Evolutionary conservation across 2,329 filamentous ascomycete genomes (phyloP), one percentile per base, ranked within the genome.

Genomic region (Cyphellophora attinorum): DNA sequence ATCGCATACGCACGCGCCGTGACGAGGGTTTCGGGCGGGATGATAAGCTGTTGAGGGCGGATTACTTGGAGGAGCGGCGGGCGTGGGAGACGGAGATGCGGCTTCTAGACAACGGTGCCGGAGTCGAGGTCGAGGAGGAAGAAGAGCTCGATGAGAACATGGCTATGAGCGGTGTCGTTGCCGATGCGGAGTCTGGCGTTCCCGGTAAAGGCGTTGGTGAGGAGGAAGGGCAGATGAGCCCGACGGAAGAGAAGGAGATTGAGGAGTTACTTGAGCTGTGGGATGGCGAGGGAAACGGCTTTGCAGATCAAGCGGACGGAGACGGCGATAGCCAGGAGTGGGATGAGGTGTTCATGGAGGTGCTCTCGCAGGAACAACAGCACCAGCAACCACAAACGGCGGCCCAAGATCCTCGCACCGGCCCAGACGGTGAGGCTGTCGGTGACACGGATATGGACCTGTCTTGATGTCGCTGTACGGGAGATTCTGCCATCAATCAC

Each of bases 281-380:
- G 34, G 47, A 48, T 33, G 51, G 50, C 53, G 47, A 32, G 46
- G 27, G 34, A 25, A 29, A 31, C 5, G 36, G 23, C 17, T 14
- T 36, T 19, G 37, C 38, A 35, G 33, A 45, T 5, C 25, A 27
- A 21, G 11, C 11, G 5, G n/a, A 23, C 27, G 31, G 28, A 15
- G 32, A 29, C 13, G 29, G 36, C 19, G 37, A 76, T 41, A 72
- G 74, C n/a, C 67, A 69, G 21, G 73, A 76, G 42, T 77, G 76
- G 47, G 72, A 77, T 47, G 59, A 60, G 42, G 59, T 78, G 5
- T 77, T 94, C 52, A 72, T 74, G 62, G 76, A 84, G 45, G 53
- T 83, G 23, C 56, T 75, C 33, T 64, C 70, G n/a, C 58, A 67
- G 40, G 60, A 68, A 31, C 50, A 56, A 11, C n/a, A n/a, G n/a